Percentiles rank a stretch among this genome's conserved stretches.
Conservation (phyloP, 306 rosid genomes). For the Quercus wislizeni region DNA sequence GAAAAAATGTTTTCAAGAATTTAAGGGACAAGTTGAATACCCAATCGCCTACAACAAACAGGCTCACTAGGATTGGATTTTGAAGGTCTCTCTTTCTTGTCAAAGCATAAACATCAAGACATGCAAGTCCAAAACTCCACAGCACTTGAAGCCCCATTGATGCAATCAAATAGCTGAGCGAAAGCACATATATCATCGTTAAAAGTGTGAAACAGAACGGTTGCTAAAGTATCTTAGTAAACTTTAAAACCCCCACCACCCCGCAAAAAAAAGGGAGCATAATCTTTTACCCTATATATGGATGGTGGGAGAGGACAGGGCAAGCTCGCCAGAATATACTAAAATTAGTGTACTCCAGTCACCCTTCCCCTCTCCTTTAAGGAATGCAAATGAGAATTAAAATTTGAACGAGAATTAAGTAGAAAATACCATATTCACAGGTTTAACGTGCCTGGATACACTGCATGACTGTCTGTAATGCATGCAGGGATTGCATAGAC, state of each 20-base stretch:
- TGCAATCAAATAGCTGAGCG: constrained; percentile 86
- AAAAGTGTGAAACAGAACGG: background rate
- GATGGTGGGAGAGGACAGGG: no score
- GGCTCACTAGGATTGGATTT: constrained; percentile 88
- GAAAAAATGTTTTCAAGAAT: background rate
- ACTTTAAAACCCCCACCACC: background rate
- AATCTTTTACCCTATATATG: background rate
- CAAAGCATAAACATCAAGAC: constrained; percentile 90
- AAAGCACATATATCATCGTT: constrained; percentile 6
- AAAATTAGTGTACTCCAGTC: no score
- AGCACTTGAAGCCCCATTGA: constrained; percentile 98
- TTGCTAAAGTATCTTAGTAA: background rate
- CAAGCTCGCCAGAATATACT: no score
- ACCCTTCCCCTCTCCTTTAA: no score
- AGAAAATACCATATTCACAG: background rate
- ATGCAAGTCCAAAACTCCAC: constrained; percentile 98
- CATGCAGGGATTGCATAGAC: background rate
- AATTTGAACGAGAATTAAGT: background rate
- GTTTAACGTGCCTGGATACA: background rate
- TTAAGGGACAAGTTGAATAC: constrained; percentile 42
- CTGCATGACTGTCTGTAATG: no score
- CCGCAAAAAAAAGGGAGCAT: background rate
- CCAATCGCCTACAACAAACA: constrained; percentile 97
- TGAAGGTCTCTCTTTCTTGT: constrained; percentile 79
- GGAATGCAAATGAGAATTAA: background rate